Evolutionary conservation across 2,329 filamentous ascomycete species (phyloP).

Genomic region (Ramularia endophylla): DNA sequence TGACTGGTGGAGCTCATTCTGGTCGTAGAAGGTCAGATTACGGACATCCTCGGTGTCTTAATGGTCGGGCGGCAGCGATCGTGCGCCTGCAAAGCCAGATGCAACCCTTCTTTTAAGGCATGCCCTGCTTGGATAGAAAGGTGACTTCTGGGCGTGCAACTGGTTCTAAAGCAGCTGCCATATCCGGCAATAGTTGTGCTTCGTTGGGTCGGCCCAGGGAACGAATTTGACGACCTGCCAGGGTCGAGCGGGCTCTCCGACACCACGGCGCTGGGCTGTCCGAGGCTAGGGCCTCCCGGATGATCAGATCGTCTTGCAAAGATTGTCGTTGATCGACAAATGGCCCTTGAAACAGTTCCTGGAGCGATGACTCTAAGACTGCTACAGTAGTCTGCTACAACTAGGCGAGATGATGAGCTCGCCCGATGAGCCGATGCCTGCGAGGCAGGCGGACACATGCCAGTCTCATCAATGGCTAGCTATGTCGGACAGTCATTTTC

Average conservation of each 20-base stretch:
- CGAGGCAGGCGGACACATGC: background rate
- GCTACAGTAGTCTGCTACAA: too few species aligned
- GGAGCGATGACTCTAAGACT: too few species aligned
- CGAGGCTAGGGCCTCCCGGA: too few species aligned
- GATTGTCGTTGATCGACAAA: too few species aligned
- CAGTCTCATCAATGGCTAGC: background rate
- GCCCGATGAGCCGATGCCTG: background rate
- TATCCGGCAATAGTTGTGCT: too few species aligned
- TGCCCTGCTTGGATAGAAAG: background rate
- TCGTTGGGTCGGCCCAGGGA: too few species aligned
- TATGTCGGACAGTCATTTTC: background rate
- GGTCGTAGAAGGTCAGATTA: background rate
- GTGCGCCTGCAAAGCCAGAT: background rate
- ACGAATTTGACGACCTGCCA: too few species aligned
- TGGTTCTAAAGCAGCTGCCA: background rate
- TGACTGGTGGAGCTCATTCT: background rate
- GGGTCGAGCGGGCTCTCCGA: too few species aligned
- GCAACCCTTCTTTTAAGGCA: background rate
- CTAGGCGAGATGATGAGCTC: conserved; percentile 1
- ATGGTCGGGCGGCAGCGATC: conserved; percentile 1
- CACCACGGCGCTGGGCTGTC: too few species aligned
- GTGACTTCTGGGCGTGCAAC: background rate
- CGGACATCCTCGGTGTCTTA: conserved; percentile 4
- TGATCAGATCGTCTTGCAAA: too few species aligned
- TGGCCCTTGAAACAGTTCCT: too few species aligned